Evolutionary conservation across 2,329 filamentous ascomycete genomes (phyloP), one percentile per base, ranked within the genome.

Genomic region (Sclerotinia sclerotiorum): DNA sequence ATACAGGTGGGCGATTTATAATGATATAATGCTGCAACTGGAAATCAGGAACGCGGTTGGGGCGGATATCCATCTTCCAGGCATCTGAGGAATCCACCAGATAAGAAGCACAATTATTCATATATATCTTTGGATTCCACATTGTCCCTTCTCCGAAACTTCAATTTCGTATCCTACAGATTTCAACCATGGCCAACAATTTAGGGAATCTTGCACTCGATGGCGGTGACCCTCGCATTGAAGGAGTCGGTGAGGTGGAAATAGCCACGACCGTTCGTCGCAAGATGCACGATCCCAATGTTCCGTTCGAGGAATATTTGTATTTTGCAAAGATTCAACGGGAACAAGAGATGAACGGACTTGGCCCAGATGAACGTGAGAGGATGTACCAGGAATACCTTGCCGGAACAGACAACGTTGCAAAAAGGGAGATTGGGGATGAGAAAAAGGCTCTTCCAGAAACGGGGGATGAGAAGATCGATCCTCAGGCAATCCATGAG

Each of bases 271-370:
- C 6, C 19, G 65, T 61, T 51, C 65, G 54, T 61, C 68, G 27
- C 55, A 68, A 62, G 35, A 69, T 67, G 69, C 76, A 71, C 73
- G 77, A 79, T 52, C 69, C 74, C 6, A 72, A 63, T 66, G 70
- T 79, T 35, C 62, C 71, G 0, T 76, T 79, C 52, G 77, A 79
- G 61, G 77, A 79, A 69, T 79, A 79, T 65, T 66, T 74, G 62
- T 76, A 77, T 69, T 78, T 77, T 65, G 77, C 77, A 17, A 69
- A 74, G 60, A 77, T 68, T 76, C 77, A 21, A 69, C 73, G 65
- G 7, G 70, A 64, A 70, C 76, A 65, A 72, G 78, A 71, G 67
- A 73, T 5, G 27, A 27, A 69, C 11, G 68, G 70, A 42, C 56
- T 65, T 21, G 70, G 57, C 57, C 72, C 63, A 52, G 69, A 52